Evolutionary conservation across 2,329 filamentous ascomycete genomes (phyloP).

Genomic region (Apiospora koreana): DNA sequence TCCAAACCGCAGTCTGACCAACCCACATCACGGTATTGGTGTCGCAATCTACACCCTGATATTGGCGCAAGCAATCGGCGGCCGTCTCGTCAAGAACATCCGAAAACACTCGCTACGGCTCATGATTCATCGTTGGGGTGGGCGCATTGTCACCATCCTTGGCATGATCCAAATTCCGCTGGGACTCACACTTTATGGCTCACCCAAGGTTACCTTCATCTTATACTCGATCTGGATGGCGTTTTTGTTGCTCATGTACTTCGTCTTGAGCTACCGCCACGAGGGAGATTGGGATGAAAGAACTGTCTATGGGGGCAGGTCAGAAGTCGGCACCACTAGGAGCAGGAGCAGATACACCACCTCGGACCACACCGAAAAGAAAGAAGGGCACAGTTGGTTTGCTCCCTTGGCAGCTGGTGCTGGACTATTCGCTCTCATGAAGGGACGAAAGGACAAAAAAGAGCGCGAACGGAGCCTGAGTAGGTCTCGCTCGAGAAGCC

Average conservation of each 20-base stretch:
- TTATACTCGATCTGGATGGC: constrained; percentile 80
- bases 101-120: constrained; percentile 50
- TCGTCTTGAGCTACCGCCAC: constrained; percentile 74
- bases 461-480: constrained; percentile 40
- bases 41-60: constrained; percentile 76
- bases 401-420: constrained; percentile 55
- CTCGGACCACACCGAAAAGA: constrained; percentile 42
- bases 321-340: constrained; percentile 35
- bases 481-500: constrained; percentile 35
- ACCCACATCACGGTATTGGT: constrained; percentile 84
- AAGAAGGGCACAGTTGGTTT: constrained; percentile 45
- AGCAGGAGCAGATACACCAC: constrained; percentile 33
- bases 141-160: constrained; percentile 74
- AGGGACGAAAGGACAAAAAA: constrained; percentile 44
- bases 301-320: constrained; percentile 60
- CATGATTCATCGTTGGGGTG: constrained; percentile 86
- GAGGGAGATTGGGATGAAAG: constrained; percentile 48
- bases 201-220: constrained; percentile 81
- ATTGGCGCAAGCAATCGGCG: constrained; percentile 69
- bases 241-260: constrained; percentile 73
- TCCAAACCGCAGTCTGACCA: constrained; percentile 68
- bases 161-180: constrained; percentile 87
- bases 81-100: constrained; percentile 61
- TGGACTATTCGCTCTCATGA: constrained; percentile 48
- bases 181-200: constrained; percentile 89